Evolutionary conservation across 2,329 filamentous ascomycete species (phyloP), one percentile per base, ranked within the genome.

Genomic region (Phaeosphaeria sp.): DNA sequence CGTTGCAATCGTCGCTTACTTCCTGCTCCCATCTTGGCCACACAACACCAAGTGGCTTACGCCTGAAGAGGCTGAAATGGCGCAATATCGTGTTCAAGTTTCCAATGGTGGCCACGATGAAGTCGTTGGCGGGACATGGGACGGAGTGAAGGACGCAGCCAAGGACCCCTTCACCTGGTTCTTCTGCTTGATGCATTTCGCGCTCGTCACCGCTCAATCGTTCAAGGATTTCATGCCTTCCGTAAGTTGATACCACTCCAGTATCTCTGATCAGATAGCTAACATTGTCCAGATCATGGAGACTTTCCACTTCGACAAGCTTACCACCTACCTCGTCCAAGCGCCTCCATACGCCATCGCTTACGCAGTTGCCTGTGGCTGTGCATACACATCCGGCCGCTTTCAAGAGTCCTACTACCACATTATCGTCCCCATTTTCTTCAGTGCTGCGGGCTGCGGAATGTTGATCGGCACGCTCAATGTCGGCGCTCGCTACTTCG

Each of bases 161-260:
- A 71, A 70, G 47, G 77, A 79, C 30, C 77, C 77, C 0, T 78
- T 76, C 54, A 79, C 77, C 9, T 79, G 77, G 77, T 67, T 72
- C 61, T 79, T 79, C 64, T 75, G 71, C 52, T 54, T 70, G 13
- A 78, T 80, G 72, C 78, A 80, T 57, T 79, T 79, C 48, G 58
- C 67, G 0, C 62, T 74, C n/a, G 68, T 75, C 53, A 71, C 67
- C 13, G 70, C 72, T 2, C 69, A 72, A 39, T 66, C 60, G 7
- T 74, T 73, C 68, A 74, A 73, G 46, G 69, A 75, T 20, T 75
- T 75, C 56, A 64, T 75, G 48, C 71, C 71, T 22, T 73, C 71
- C 25, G 54, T 63, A 48, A n/a, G 58, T 46, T 13, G 7, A 36
- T 43, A 10, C 6, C 17, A 11, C 22, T 20, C 46, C 9, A 10